Evolutionary conservation across 139 green algal species (phyloP).

Genomic region (Parachlorella kessleri): DNA sequence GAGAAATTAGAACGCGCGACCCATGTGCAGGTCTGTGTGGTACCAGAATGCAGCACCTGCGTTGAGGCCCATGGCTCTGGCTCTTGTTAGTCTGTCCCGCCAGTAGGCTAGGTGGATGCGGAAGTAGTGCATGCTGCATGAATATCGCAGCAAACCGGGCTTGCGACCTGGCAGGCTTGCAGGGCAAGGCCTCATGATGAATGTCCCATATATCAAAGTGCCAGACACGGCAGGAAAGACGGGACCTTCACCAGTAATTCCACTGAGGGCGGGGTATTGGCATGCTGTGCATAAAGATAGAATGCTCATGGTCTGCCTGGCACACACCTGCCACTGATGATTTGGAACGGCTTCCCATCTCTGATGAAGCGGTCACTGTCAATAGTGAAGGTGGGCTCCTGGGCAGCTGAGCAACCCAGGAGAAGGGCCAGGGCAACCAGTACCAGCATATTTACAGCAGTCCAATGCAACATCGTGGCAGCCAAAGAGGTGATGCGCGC

Average conservation of each 20-base stretch:
- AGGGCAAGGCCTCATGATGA: no score
- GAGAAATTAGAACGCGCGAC: no score
- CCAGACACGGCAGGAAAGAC: neutral
- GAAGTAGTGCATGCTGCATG: slow-evolving; percentile 60
- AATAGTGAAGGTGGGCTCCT: slow-evolving; percentile 25
- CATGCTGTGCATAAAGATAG: no score
- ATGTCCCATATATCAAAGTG: neutral
- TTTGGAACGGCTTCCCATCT: slow-evolving; percentile 38
- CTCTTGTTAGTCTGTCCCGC: slow-evolving; percentile 49
- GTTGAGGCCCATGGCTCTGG: slow-evolving; percentile 59
- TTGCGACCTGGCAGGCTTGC: neutral
- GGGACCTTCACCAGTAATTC: no score
- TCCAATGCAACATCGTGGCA: neutral
- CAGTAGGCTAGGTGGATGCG: slow-evolving; percentile 56
- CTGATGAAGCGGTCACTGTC: slow-evolving; percentile 43
- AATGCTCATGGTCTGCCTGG: neutral
- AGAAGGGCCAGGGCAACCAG: neutral
- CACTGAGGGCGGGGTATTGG: neutral
- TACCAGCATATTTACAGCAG: neutral
- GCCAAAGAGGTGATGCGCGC: neutral
- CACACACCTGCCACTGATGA: slow-evolving; percentile 51
- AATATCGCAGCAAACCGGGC: neutral
- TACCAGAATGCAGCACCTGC: neutral
- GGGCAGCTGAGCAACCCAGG: neutral
- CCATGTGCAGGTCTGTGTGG: neutral